Conservation (phyloP, 2,329 filamentous ascomycete genomes). For the Fusarium verticillioides region DNA sequence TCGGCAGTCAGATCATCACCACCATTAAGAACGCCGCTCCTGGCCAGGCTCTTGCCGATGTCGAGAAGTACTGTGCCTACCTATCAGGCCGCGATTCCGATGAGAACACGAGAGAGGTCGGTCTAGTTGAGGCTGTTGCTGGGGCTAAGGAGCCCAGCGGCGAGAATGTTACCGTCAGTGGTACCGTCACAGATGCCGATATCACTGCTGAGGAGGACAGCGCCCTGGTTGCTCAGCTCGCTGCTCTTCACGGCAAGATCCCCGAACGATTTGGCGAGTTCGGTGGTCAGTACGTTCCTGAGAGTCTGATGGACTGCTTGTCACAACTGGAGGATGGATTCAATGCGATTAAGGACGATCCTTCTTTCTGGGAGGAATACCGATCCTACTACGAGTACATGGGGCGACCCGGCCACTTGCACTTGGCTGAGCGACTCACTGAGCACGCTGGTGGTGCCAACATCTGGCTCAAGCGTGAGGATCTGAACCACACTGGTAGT, state of each 20-base stretch:
- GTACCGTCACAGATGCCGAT: slow-evolving; percentile 73
- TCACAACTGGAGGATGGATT: slow-evolving; percentile 92
- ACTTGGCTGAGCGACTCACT: slow-evolving; percentile 88
- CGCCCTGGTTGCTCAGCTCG: slow-evolving; percentile 83
- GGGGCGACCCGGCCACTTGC: slow-evolving; percentile 91
- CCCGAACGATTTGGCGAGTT: slow-evolving; percentile 94
- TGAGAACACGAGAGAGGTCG: slow-evolving; percentile 70
- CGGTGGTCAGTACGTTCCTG: slow-evolving; percentile 96
- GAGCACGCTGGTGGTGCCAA: slow-evolving; percentile 91
- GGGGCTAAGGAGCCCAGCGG: slow-evolving; percentile 57
- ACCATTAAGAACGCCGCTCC: slow-evolving; percentile 63
- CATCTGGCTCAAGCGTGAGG: slow-evolving; percentile 98
- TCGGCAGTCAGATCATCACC: slow-evolving; percentile 94
- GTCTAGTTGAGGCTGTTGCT: slow-evolving; percentile 74
- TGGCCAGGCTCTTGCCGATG: slow-evolving; percentile 66
- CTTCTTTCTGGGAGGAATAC: slow-evolving; percentile 97
- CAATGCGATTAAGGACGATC: slow-evolving; percentile 85
- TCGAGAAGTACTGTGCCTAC: slow-evolving; percentile 87
- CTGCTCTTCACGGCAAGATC: slow-evolving; percentile 82
- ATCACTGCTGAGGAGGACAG: slow-evolving; percentile 65
- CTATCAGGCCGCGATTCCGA: slow-evolving; percentile 62
- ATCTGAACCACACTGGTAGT: slow-evolving; percentile 96
- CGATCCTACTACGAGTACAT: slow-evolving; percentile 97
- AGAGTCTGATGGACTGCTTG: slow-evolving; percentile 97
- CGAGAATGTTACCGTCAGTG: slow-evolving; percentile 63